Evolutionary conservation across 768 basidiomycete genomes (phyloP).

Genomic region (Leccinum variicolor): DNA sequence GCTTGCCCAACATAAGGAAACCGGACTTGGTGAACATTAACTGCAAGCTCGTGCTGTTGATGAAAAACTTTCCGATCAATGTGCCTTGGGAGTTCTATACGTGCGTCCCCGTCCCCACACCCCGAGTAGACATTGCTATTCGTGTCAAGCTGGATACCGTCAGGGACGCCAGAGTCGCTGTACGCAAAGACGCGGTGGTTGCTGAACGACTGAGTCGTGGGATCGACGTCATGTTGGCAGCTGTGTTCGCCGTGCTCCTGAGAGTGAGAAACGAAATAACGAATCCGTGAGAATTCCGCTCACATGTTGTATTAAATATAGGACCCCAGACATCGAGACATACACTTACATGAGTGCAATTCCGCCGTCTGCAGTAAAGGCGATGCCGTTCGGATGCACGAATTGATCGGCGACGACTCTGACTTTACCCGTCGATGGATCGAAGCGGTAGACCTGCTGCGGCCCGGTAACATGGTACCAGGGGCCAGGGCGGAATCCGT

Average conservation of each 20-base stretch:
- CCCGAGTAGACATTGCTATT: conserved; percentile 64
- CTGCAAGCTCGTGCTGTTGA: conserved; percentile 30
- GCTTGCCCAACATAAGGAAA: conserved; percentile 38
- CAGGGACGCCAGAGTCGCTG: conserved; percentile 59
- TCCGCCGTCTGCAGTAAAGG: conserved; percentile 58
- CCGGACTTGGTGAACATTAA: conserved; percentile 38
- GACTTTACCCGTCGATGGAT: conserved; percentile 49
- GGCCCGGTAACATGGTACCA: too few relatives aligned
- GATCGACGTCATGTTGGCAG: conserved; percentile 65
- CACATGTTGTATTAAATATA: conserved; percentile 48
- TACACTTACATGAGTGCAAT: conserved; percentile 59
- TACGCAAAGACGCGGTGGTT: conserved; percentile 68
- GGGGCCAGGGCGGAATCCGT: conserved; percentile 64
- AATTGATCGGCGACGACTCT: conserved; percentile 32
- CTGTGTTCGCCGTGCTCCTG: conserved; percentile 27
- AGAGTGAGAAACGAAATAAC: neutral
- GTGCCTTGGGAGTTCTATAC: conserved; percentile 53
- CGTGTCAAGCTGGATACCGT: conserved; percentile 62
- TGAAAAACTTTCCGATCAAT: conserved; percentile 32
- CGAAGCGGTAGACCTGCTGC: conserved; percentile 20
- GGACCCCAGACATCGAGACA: neutral
- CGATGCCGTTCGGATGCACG: conserved; percentile 44
- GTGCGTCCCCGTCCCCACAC: conserved; percentile 62
- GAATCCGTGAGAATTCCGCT: conserved; percentile 16
- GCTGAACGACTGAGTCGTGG: conserved; percentile 45